Conservation (phyloP, 2,329 filamentous ascomycete species). For the Cordyceps militaris region DNA sequence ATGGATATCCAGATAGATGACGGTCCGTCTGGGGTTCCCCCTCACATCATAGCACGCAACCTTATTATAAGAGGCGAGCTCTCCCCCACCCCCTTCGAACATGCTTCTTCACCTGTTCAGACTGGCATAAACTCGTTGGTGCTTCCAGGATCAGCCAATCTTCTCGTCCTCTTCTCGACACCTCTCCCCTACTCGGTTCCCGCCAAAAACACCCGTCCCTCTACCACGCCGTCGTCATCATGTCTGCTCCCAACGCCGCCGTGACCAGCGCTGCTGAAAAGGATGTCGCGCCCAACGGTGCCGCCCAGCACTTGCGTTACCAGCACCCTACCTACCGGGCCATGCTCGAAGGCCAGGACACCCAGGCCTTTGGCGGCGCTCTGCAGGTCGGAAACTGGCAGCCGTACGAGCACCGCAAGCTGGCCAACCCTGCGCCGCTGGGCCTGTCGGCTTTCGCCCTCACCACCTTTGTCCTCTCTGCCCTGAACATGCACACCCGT, state of each 20-base stretch:
- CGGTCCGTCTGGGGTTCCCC: neutral
- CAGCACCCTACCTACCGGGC: neutral
- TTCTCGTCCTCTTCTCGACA: neutral
- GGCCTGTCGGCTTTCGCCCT: constrained; percentile 74
- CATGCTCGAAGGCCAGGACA: constrained; percentile 15
- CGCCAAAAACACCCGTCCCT: neutral
- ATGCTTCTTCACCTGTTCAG: neutral
- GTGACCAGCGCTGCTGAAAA: constrained; percentile 16
- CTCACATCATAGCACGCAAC: neutral
- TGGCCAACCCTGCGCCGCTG: constrained; percentile 73
- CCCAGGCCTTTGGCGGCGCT: constrained; percentile 59
- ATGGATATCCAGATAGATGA: neutral
- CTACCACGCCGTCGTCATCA: neutral
- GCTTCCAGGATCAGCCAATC: neutral
- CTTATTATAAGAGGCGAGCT: constrained; percentile 4
- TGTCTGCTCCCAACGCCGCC: constrained; percentile 5
- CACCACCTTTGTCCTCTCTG: constrained; percentile 73
- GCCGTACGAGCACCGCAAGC: constrained; percentile 58
- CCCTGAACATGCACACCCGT: constrained; percentile 62
- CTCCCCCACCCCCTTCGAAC: neutral
- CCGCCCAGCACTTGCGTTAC: constrained; percentile 18
- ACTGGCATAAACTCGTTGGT: constrained; percentile 1
- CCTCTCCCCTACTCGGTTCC: neutral
- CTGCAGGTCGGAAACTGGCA: constrained; percentile 65
- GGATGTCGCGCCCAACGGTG: constrained; percentile 9